Evolutionary conservation across 257 asterid species (phyloP).

Genomic region (Perilla frutescens): DNA sequence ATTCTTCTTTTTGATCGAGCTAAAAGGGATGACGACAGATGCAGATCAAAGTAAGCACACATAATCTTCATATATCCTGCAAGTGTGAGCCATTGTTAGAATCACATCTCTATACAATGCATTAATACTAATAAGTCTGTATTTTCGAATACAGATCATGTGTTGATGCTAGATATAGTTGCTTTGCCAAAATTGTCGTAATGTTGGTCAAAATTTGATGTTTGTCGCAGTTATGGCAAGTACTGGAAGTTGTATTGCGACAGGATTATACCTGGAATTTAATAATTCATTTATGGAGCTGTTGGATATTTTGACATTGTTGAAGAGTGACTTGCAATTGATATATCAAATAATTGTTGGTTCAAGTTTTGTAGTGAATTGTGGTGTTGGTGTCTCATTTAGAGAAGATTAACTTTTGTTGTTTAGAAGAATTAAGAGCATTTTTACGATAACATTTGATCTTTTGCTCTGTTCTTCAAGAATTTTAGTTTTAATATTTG

Average conservation of each 20-base stretch:
- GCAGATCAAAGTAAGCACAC: conserved; percentile 83
- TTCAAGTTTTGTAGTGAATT: too few relatives aligned
- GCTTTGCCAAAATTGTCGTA: neutral
- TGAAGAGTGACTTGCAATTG: too few relatives aligned
- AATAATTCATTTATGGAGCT: conserved; percentile 25
- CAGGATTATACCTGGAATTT: conserved; percentile 77
- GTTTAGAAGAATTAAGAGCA: too few relatives aligned
- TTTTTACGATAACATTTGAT: too few relatives aligned
- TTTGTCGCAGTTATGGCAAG: conserved; percentile 79
- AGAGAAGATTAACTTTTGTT: too few relatives aligned
- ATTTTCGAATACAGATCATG: too few relatives aligned
- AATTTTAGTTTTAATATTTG: too few relatives aligned
- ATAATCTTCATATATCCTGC: neutral
- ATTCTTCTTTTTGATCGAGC: conserved; percentile 93
- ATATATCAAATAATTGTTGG: too few relatives aligned
- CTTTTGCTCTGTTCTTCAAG: too few relatives aligned
- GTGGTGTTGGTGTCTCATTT: too few relatives aligned
- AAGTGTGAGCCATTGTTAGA: neutral
- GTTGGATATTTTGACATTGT: neutral
- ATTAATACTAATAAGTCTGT: neutral
- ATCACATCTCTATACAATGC: too few relatives aligned
- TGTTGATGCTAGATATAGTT: too few relatives aligned
- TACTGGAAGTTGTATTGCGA: conserved; percentile 95
- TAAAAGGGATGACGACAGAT: conserved; percentile 88
- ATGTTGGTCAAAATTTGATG: conserved; percentile 17